Percentiles rank a stretch among this genome's conserved stretches.
Conservation (phyloP, 257 asterid species). For the Lantana camara region DNA sequence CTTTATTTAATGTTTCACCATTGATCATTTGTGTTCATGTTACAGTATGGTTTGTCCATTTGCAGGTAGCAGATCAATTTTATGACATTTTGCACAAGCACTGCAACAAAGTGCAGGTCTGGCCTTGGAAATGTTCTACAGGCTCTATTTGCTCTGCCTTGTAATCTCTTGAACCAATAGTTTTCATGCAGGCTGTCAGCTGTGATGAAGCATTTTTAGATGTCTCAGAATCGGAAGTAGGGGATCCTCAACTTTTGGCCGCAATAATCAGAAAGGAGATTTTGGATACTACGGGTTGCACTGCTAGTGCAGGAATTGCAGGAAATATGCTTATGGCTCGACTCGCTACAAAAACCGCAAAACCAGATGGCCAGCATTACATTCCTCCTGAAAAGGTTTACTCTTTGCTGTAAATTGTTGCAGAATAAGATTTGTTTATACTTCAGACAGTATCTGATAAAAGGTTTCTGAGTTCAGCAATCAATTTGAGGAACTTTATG, state of each 20-base stretch:
- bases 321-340: conserved; percentile 96
- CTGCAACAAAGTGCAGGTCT: conserved; percentile 91
- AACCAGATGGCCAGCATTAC: conserved; percentile 87
- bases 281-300: conserved; percentile 72
- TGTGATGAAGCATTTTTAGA: conserved; percentile 98
- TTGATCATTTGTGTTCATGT: conserved; percentile 10
- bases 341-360: conserved; percentile 92
- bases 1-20: conserved; percentile 14
- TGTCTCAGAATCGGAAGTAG: conserved; percentile 65
- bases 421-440: not conserved
- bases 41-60: conserved; percentile 22
- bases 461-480: conserved; percentile 14
- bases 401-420: not conserved
- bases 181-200: conserved; percentile 81
- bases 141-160: conserved; percentile 12
- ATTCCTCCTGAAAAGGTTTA: conserved; percentile 79
- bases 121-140: conserved; percentile 28
- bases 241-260: conserved; percentile 73
- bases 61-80: conserved; percentile 93
- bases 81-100: conserved; percentile 86
- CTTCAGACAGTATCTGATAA: conserved; percentile 8
- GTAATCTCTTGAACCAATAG: conserved; percentile 25
- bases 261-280: conserved; percentile 75
- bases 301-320: conserved; percentile 95
- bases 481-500: conserved; percentile 16